These are phyloP conservation scores for Eucalyptus cloeziana DNA, from an alignment of 345 rosid species.

Conservation along the genomic window DNA sequence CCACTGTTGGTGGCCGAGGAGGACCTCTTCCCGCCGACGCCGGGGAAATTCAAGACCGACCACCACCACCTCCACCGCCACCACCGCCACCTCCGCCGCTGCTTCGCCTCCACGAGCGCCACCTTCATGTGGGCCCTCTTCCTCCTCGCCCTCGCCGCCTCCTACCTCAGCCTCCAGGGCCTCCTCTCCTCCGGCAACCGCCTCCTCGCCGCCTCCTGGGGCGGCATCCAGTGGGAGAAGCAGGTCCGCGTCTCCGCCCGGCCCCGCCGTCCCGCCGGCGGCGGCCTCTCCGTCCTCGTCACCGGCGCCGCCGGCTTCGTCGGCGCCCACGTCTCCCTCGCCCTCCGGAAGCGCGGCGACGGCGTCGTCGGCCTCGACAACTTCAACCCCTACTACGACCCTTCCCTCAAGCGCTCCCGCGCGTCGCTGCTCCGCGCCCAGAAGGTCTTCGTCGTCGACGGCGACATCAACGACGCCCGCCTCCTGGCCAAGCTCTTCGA, in stretches of 20 bases:
- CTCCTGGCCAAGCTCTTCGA: conserved; percentile 56
- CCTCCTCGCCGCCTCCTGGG: conserved; percentile 50
- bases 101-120: conserved; percentile 77
- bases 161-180: conserved; percentile 69
- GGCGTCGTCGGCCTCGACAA: conserved; percentile 78
- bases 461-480: conserved; percentile 57
- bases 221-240: conserved; percentile 76
- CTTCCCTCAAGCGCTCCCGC: conserved; percentile 46
- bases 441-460: conserved; percentile 51
- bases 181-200: conserved; percentile 72
- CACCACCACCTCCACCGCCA: background rate
- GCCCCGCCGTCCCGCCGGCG: conserved; percentile 47
- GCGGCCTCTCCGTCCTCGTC: conserved; percentile 50
- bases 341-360: conserved; percentile 59
- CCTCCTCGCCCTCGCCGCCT: conserved; percentile 81
- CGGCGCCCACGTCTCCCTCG: conserved; percentile 58
- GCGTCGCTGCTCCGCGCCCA: conserved; percentile 15
- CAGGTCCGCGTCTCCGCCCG: conserved; percentile 53
- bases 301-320: conserved; percentile 84
- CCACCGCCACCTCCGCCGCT: conserved; percentile 67
- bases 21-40: conserved; percentile 80
- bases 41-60: conserved; percentile 85
- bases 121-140: conserved; percentile 91
- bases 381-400: conserved; percentile 69
- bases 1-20: conserved; percentile 20